Evolutionary conservation across 1,139 yeast genomes (phyloP).

Genomic region (Debaryomyces coudertii): DNA sequence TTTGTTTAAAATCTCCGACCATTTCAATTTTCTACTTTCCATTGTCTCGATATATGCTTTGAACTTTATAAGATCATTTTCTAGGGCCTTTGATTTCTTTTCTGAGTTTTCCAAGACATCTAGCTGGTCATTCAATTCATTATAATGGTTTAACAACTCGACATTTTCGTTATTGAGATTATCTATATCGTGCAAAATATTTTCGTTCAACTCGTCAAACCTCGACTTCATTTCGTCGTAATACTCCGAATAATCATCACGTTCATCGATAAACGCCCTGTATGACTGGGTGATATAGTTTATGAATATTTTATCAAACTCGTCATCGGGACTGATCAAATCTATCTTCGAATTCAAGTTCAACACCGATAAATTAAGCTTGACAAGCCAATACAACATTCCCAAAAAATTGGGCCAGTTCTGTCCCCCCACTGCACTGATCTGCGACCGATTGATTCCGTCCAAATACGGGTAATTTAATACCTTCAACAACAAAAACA

Average conservation of each 20-base stretch:
- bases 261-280: constrained; percentile 62
- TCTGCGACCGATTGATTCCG: constrained; percentile 77
- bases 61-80: constrained; percentile 72
- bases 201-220: constrained; percentile 45
- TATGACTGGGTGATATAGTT: constrained; percentile 70
- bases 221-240: constrained; percentile 60
- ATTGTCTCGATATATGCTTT: constrained; percentile 70
- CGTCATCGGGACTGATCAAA: constrained; percentile 41
- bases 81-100: constrained; percentile 64
- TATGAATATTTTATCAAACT: constrained; percentile 62
- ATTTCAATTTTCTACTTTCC: constrained; percentile 63
- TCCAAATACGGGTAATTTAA: constrained; percentile 82
- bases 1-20: constrained; percentile 61
- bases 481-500: constrained; percentile 64
- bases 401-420: constrained; percentile 88
- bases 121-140: constrained; percentile 28
- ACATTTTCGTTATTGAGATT: constrained; percentile 48
- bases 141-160: constrained; percentile 35
- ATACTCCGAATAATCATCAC: constrained; percentile 60
- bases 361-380: constrained; percentile 54
- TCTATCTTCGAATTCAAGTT: constrained; percentile 34
- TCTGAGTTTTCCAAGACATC: constrained; percentile 48
- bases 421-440: constrained; percentile 90
- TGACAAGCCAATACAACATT: constrained; percentile 78
- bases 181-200: constrained; percentile 40